Percentiles rank a stretch among this genome's conserved stretches.
Conservation (phyloP, 495 filamentous ascomycete genomes). For the Aspergillus sclerotiicarbonarius region DNA sequence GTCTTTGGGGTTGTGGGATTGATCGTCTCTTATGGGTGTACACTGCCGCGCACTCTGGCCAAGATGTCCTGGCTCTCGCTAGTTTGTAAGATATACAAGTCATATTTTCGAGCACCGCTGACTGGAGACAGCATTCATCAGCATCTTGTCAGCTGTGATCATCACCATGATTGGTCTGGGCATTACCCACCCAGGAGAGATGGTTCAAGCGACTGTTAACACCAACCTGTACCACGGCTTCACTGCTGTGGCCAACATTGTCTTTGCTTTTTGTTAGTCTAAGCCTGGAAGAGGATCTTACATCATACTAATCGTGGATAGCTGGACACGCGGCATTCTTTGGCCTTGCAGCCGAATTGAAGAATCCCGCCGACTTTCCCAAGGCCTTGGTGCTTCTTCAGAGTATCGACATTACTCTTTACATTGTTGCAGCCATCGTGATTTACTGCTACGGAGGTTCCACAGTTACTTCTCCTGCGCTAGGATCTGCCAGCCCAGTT, state of each 20-base stretch:
- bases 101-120: slow-evolving; percentile 2
- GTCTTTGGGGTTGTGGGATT: slow-evolving; percentile 67
- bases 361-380: slow-evolving; percentile 62
- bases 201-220: slow-evolving; percentile 27
- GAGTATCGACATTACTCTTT: slow-evolving; percentile 62
- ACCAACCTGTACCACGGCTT: slow-evolving; percentile 40
- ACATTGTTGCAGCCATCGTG: slow-evolving; percentile 48
- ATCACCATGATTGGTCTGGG: slow-evolving; percentile 70
- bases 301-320: slow-evolving; percentile 7
- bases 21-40: slow-evolving; percentile 60
- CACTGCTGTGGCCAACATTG: slow-evolving; percentile 45
- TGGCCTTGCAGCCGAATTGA: slow-evolving; percentile 73
- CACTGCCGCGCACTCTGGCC: slow-evolving; percentile 65
- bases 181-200: slow-evolving; percentile 32
- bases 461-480: slow-evolving; percentile 66
- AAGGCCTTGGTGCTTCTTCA: slow-evolving; percentile 67
- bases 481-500: slow-evolving; percentile 61
- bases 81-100: slow-evolving; percentile 41
- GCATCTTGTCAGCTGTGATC: slow-evolving; percentile 65
- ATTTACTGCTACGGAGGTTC: slow-evolving; percentile 72
- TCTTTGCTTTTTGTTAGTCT: slow-evolving; percentile 44
- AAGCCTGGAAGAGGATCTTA: not conserved
- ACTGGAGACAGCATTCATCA: slow-evolving; percentile 56
- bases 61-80: slow-evolving; percentile 64
- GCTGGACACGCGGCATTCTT: slow-evolving; percentile 72